phyloP scores from a whole-genome alignment of 805 yeast species.

The Nakazawaea wickerhamii region DNA sequence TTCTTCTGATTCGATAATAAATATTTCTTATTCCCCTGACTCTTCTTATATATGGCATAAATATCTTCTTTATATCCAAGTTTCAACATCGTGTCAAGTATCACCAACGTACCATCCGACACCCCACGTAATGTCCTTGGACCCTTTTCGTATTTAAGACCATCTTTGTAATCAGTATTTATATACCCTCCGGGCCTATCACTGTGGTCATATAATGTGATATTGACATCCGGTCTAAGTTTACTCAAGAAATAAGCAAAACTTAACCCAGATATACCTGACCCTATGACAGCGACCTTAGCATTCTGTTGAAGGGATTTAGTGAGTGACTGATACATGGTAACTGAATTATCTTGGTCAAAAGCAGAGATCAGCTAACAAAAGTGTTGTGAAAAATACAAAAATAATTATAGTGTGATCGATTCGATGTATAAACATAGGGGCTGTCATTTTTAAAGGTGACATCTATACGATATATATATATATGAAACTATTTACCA shows the following conservation, averaged over 20 bases:
- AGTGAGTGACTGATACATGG: not conserved
- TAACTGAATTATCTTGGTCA: not conserved
- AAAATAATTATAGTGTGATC: no score
- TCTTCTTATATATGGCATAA: constrained; percentile 48
- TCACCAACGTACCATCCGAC: constrained; percentile 68
- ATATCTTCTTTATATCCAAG: constrained; percentile 46
- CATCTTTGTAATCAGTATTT: constrained; percentile 32
- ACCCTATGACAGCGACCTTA: constrained; percentile 71
- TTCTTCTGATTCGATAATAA: constrained; percentile 33
- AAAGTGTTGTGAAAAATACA: no score
- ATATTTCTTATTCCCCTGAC: constrained; percentile 70
- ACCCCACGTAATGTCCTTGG: constrained; percentile 87
- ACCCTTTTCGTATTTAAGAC: constrained; percentile 65
- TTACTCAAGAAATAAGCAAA: constrained; percentile 62
- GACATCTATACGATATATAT: not conserved
- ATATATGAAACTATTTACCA: not conserved
- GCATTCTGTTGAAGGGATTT: constrained; percentile 23
- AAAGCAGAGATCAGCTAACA: no score
- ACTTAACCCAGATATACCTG: constrained; percentile 83
- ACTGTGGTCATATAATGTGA: constrained; percentile 57
- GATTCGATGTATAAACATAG: not conserved
- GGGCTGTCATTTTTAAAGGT: not conserved
- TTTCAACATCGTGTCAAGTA: constrained; percentile 52
- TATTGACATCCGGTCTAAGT: constrained; percentile 70
- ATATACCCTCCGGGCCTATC: constrained; percentile 77